phyloP scores from a whole-genome alignment of 768 basidiomycete genomes.

The Mycena capillaripes region DNA sequence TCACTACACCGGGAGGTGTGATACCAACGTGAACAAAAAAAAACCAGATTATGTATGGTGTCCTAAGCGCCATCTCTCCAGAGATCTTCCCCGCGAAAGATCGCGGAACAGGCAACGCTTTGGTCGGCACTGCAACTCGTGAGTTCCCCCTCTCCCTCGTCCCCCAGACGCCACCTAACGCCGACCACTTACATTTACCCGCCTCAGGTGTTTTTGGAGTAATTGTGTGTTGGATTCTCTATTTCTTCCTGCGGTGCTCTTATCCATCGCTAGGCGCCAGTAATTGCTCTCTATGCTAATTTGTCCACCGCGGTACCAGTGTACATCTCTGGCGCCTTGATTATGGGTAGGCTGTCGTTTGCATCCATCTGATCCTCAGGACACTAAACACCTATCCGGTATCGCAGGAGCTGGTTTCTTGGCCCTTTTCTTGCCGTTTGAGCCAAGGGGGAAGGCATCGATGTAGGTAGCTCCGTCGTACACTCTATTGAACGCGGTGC shows the following conservation, averaged over 20 bases:
- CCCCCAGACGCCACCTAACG: too few relatives aligned
- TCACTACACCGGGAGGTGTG: too few relatives aligned
- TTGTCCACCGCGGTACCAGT: constrained; percentile 76
- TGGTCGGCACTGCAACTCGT: constrained; percentile 70
- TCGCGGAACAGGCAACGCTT: constrained; percentile 79
- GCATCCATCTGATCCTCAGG: too few relatives aligned
- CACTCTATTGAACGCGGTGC: neutral
- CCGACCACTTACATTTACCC: too few relatives aligned
- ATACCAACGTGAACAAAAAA: too few relatives aligned
- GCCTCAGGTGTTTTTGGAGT: constrained; percentile 83
- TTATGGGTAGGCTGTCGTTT: too few relatives aligned
- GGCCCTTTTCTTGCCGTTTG: constrained; percentile 77
- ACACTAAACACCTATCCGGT: too few relatives aligned
- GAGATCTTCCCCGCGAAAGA: constrained; percentile 82
- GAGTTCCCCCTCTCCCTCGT: too few relatives aligned
- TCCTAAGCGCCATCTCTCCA: constrained; percentile 77
- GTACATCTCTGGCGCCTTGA: constrained; percentile 76
- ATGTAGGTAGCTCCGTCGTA: constrained; percentile 58
- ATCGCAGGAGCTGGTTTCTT: constrained; percentile 73
- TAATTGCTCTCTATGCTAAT: constrained; percentile 80
- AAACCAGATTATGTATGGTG: constrained; percentile 87
- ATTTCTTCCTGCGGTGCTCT: neutral
- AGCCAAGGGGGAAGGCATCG: constrained; percentile 79
- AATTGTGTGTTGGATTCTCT: constrained; percentile 58
- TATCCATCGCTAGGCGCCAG: constrained; percentile 63